Percentiles rank a stretch among this genome's conserved stretches.
Conservation (phyloP, 2,329 filamentous ascomycete genomes). For the Calonectria naviculata region DNA sequence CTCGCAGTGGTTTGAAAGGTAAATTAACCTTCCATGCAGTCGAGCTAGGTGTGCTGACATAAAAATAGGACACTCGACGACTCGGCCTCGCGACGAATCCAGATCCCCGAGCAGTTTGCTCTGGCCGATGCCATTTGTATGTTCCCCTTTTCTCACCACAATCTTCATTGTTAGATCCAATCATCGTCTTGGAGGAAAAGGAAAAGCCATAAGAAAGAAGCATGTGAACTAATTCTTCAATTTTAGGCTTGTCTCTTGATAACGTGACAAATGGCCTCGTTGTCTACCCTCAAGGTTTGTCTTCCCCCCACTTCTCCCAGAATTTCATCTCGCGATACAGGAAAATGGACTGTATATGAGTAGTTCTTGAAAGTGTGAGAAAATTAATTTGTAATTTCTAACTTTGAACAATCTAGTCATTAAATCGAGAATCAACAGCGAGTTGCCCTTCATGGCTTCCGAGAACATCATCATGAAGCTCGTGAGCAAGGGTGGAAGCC, state of each 20-base stretch:
- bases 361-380: no score
- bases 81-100: slow-evolving; percentile 15
- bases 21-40: no score
- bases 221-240: no score
- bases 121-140: slow-evolving; percentile 28
- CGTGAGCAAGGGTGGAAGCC: slow-evolving; percentile 23
- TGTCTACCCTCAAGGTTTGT: slow-evolving; percentile 25
- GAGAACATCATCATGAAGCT: slow-evolving; percentile 36
- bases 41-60: no score
- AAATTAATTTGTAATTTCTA: background rate
- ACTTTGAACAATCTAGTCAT: background rate
- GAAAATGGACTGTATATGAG: no score
- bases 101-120: slow-evolving; percentile 32
- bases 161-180: no score
- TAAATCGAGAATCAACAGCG: background rate
- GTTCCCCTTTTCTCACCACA: no score
- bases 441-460: slow-evolving; percentile 32
- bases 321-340: no score
- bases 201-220: no score
- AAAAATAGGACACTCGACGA: background rate
- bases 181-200: no score
- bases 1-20: background rate
- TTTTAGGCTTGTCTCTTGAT: slow-evolving; percentile 21
- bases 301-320: background rate
- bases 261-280: slow-evolving; percentile 36